phyloP scores from a whole-genome alignment of 352 stramenopile genomes.

The Globisporangium solare region DNA sequence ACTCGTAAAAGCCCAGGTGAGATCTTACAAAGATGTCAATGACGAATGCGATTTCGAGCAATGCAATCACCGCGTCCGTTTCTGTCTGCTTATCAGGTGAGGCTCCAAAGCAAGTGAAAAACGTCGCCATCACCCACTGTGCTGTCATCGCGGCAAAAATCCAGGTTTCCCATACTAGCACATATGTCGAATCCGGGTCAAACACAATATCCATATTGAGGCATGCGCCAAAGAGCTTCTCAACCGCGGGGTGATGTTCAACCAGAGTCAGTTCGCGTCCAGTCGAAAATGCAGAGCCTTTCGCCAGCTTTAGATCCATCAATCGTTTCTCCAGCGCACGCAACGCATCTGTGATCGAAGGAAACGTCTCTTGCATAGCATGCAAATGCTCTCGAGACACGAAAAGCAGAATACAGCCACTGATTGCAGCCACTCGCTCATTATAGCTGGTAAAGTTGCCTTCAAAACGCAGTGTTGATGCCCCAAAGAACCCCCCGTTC shows the following conservation, averaged over 20 bases:
- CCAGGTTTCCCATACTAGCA: constrained; percentile 58
- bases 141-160: constrained; percentile 47
- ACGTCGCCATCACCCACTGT: constrained; percentile 43
- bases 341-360: constrained; percentile 25
- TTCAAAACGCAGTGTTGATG: constrained; percentile 31
- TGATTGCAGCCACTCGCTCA: constrained; percentile 49
- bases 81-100: background rate
- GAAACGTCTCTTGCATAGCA: constrained; percentile 31
- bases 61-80: constrained; percentile 24
- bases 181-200: constrained; percentile 44
- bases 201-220: constrained; percentile 23
- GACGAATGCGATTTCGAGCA: constrained; percentile 46
- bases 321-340: constrained; percentile 43
- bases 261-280: background rate
- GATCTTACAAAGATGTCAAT: constrained; percentile 52
- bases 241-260: background rate
- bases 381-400: constrained; percentile 42
- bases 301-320: constrained; percentile 46
- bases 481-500: constrained; percentile 53
- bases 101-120: constrained; percentile 43
- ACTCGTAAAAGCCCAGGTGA: constrained; percentile 53
- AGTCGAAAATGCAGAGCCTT: constrained; percentile 14
- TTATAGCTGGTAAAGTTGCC: constrained; percentile 32
- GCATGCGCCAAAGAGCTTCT: constrained; percentile 5
- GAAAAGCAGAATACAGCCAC: constrained; percentile 49